phyloP scores from a whole-genome alignment of 768 basidiomycete species.

The Tricholoma saponaceum region DNA sequence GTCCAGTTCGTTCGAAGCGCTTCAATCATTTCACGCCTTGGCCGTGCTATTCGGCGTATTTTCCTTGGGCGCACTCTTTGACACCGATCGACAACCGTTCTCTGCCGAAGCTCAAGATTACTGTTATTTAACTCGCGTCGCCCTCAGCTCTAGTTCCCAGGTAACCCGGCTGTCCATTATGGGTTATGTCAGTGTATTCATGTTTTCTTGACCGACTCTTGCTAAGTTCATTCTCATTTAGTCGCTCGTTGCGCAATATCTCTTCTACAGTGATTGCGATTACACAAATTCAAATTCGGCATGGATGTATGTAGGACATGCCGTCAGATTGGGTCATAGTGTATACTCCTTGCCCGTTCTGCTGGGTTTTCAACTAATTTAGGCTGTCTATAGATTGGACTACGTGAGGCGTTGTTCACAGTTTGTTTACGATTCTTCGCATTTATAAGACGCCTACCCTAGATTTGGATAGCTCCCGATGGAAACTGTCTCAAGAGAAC shows the following conservation, averaged over 20 bases:
- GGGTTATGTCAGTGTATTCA: conserved; percentile 40
- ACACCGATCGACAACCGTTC: conserved; percentile 43
- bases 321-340: conserved; percentile 53
- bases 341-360: conserved; percentile 33
- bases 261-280: conserved; percentile 53
- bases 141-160: conserved; percentile 45
- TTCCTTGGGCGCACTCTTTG: conserved; percentile 62
- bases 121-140: conserved; percentile 52
- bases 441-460: not conserved
- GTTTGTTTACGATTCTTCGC: not conserved
- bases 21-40: conserved; percentile 47
- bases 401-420: conserved; percentile 38
- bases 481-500: conserved; percentile 47
- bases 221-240: conserved; percentile 5
- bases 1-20: conserved; percentile 32
- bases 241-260: conserved; percentile 45
- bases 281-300: conserved; percentile 40
- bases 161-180: conserved; percentile 56
- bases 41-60: conserved; percentile 65
- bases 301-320: conserved; percentile 58
- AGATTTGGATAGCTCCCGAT: conserved; percentile 61
- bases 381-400: conserved; percentile 33
- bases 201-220: not conserved
- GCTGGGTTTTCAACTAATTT: not conserved
- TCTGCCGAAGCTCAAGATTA: conserved; percentile 57